phyloP scores from a whole-genome alignment of 116 monocot genomes.

The Papilionanthe hybrid region DNA sequence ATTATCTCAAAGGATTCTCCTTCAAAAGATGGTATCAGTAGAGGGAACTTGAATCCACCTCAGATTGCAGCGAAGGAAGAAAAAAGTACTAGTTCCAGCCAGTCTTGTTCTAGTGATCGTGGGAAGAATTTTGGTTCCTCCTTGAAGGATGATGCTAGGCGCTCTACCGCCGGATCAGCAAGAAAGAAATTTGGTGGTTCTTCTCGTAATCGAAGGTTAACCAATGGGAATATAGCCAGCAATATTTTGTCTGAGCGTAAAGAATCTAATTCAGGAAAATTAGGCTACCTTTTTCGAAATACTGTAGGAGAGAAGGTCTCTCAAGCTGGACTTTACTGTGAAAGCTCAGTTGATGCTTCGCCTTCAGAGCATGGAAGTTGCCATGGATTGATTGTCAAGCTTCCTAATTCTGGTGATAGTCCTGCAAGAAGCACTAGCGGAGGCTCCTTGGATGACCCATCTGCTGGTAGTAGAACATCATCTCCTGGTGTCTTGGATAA shows the following conservation, averaged over 20 bases:
- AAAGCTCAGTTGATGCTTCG: slow-evolving; percentile 29
- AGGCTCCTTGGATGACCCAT: slow-evolving; percentile 53
- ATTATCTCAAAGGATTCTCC: slow-evolving; percentile 24
- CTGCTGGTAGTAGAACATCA: slow-evolving; percentile 48
- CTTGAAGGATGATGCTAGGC: slow-evolving; percentile 52
- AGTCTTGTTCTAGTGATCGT: slow-evolving; percentile 61
- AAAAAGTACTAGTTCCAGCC: slow-evolving; percentile 50
- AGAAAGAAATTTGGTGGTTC: slow-evolving; percentile 39
- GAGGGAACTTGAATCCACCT: slow-evolving; percentile 32
- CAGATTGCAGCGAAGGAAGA: slow-evolving; percentile 38
- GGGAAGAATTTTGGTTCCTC: slow-evolving; percentile 38
- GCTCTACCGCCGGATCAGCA: slow-evolving; percentile 48
- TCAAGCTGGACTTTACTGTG: slow-evolving; percentile 36
- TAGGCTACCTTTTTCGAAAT: slow-evolving; percentile 23
- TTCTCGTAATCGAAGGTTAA: slow-evolving; percentile 50
- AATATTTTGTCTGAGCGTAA: slow-evolving; percentile 24
- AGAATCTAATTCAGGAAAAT: slow-evolving; percentile 28
- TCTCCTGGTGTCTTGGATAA: slow-evolving; percentile 35
- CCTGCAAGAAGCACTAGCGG: slow-evolving; percentile 42
- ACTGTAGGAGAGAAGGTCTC: slow-evolving; percentile 27
- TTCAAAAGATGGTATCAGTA: slow-evolving; percentile 14
- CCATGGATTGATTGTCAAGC: slow-evolving; percentile 53
- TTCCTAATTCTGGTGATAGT: slow-evolving; percentile 50
- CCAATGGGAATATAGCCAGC: slow-evolving; percentile 36
- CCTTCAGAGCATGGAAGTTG: slow-evolving; percentile 34